Evolutionary conservation across 1,139 yeast species (phyloP).

Genomic region (Sugiyamaella novakii): DNA sequence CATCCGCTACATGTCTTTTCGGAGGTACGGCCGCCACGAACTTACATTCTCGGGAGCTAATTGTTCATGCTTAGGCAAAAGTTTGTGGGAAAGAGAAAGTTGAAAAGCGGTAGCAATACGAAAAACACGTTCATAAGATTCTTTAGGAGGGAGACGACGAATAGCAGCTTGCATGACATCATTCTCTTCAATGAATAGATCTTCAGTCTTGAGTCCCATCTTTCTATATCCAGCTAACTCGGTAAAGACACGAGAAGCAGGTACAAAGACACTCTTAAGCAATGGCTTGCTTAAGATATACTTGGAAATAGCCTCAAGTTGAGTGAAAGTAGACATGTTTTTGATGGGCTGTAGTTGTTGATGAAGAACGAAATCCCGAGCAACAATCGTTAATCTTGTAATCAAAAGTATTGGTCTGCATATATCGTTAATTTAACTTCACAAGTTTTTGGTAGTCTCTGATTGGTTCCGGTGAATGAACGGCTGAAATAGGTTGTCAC

Average conservation of each 20-base stretch:
- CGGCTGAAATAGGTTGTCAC: constrained; percentile 5
- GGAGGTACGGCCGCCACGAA: no score
- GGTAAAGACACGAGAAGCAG: constrained; percentile 74
- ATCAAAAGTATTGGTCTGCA: no score
- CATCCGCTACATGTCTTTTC: no score
- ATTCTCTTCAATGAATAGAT: constrained; percentile 82
- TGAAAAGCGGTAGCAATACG: constrained; percentile 93
- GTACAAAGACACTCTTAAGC: constrained; percentile 72
- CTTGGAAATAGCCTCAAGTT: constrained; percentile 80
- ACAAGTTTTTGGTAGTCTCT: constrained; percentile 7
- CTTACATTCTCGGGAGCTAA: constrained; percentile 66
- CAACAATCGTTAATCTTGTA: no score
- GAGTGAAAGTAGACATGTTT: constrained; percentile 71
- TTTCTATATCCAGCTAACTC: constrained; percentile 88
- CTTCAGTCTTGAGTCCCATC: constrained; percentile 86
- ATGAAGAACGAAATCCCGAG: no score
- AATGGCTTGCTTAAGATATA: constrained; percentile 79
- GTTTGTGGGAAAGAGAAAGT: constrained; percentile 77
- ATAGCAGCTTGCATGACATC: constrained; percentile 86
- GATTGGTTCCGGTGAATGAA: constrained; percentile 5
- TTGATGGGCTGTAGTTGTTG: not conserved
- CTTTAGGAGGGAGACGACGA: constrained; percentile 80
- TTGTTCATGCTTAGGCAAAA: constrained; percentile 80
- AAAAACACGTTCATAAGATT: constrained; percentile 85
- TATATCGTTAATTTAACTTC: not conserved